Base-by-base conservation (phyloP, 805 yeast species). In the Zygosaccharomyces siamensis region DNA sequence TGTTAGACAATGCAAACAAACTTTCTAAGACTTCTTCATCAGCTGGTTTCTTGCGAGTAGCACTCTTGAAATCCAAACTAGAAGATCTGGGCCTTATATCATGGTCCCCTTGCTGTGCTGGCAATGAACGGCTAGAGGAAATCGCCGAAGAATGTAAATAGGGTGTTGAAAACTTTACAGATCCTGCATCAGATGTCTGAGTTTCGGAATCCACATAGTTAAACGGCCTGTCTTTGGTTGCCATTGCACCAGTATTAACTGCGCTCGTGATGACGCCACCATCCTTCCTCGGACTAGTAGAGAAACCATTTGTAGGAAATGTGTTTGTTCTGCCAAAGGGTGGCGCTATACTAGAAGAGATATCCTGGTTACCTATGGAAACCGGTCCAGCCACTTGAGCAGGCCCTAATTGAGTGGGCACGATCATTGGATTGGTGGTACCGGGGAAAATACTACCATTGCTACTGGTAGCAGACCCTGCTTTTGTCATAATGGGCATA, bases 201-300 rank as follows among this genome's bases (percentile, higher is more conserved):
- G 58, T 57, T 16, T 50, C 57, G 3, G 55, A 48, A 46, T 57
- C 55, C 10, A 54, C 52, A 33, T 56, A 55, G 16, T 40, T 45
- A 16, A 30, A 14, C 10, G 53, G 53, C 14, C 45, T 16, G 24
- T 45, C 56, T 8, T 18, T 30, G 5, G 37, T 35, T 7, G 46
- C 21, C 3, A 51, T 51, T 7, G 43, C 39, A 1, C 53, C 40
- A 18, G 53, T 55, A 10, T 46, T 38, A 23, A 41, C 45, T 23
- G 50, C 49, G 21, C 49, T 45, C 16, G 37, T 33, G 12, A 33
- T 16, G 3, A 52, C 56, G 31, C 54, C 51, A 7, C 54, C 53
- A 12, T 18, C 28, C 26, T 36, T 27, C 8, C 23, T 18, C 7
- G 51, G 43, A 23, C 47, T 40, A 10, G 40, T 16, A 20, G 50